Conservation (phyloP, 345 rosid genomes). For the Eucalyptus erythrocorys region DNA sequence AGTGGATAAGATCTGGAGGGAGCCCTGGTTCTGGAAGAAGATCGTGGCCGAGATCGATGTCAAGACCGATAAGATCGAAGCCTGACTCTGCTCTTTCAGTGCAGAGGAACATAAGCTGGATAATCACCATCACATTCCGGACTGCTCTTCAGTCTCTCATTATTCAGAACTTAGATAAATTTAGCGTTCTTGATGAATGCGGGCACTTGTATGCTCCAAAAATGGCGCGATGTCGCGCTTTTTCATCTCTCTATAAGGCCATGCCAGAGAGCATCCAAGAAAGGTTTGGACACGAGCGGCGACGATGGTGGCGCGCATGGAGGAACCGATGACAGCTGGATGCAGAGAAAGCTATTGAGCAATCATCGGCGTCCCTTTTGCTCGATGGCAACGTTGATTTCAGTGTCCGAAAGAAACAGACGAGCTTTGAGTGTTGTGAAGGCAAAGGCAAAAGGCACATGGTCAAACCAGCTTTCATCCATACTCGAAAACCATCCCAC, state of each 20-base stretch:
- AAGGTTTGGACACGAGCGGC: not conserved
- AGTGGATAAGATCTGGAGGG: slow-evolving; percentile 30
- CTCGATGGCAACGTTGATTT: not conserved
- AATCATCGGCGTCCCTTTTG: not conserved
- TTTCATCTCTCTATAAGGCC: not conserved
- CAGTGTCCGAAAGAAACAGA: not conserved
- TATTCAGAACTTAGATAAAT: not conserved
- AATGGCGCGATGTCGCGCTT: not conserved
- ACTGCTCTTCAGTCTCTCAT: not conserved
- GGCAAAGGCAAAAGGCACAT: not conserved
- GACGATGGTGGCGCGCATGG: not conserved
- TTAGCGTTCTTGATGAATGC: not conserved
- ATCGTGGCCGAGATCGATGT: not conserved
- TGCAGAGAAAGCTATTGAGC: not conserved
- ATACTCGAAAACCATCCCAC: not conserved
- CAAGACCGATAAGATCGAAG: not conserved
- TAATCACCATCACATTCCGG: not conserved
- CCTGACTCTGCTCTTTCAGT: not conserved
- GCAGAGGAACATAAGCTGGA: not conserved
- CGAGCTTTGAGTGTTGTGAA: not conserved
- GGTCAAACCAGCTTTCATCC: not conserved
- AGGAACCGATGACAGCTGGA: not conserved
- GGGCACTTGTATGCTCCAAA: not conserved
- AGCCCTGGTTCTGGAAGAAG: slow-evolving; percentile 31
- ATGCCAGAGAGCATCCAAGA: not conserved